These are phyloP conservation scores for Ananas comosus DNA, from an alignment of 176 grass and related monocot species.

Conservation along the genomic window DNA sequence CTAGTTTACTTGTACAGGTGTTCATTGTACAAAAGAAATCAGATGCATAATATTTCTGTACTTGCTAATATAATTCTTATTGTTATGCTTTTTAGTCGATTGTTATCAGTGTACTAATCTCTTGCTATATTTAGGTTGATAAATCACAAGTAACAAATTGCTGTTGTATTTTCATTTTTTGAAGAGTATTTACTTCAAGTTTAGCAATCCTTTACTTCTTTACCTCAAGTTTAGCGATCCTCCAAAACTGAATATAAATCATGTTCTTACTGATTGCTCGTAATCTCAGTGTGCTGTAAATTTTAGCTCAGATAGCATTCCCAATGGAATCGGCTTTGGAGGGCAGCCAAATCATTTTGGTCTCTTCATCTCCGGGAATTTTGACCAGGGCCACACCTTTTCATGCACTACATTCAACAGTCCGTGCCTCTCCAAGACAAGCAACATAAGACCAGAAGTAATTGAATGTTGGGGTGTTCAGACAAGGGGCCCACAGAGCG, in stretches of 20 bases:
- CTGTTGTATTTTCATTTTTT: background rate
- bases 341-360: constrained; percentile 84
- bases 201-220: background rate
- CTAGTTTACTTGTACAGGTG: background rate
- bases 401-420: constrained; percentile 69
- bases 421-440: constrained; percentile 58
- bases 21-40: background rate
- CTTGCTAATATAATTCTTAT: background rate
- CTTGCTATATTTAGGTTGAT: background rate
- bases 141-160: background rate
- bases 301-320: constrained; percentile 82
- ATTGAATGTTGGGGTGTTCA: constrained; percentile 91
- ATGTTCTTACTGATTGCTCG: constrained; percentile 12
- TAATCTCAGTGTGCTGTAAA: constrained; percentile 56
- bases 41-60: background rate
- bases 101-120: background rate
- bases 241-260: background rate
- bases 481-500: constrained; percentile 33
- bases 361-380: constrained; percentile 79
- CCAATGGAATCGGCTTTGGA: constrained; percentile 89
- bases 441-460: constrained; percentile 54
- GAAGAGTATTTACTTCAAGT: too few relatives aligned
- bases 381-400: constrained; percentile 87
- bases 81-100: background rate
- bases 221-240: too few relatives aligned